Evolutionary conservation across 2,329 filamentous ascomycete genomes (phyloP).

Genomic region (Penicillium sp.): DNA sequence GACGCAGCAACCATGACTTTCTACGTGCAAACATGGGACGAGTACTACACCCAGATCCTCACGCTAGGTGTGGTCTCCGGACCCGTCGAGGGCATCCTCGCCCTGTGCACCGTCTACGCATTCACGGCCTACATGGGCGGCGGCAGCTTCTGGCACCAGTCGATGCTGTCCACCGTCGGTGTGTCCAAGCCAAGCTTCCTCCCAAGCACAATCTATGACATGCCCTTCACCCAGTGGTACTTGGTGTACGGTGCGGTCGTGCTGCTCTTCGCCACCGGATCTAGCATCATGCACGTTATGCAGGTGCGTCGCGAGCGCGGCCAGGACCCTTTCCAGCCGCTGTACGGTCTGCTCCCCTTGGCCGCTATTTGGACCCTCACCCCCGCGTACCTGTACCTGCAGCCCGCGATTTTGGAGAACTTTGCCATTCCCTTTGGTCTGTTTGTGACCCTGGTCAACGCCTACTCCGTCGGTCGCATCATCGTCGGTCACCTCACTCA

Average conservation of each 20-base stretch:
- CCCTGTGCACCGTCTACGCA: conserved; percentile 77
- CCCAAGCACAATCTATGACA: conserved; percentile 70
- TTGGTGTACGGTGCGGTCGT: conserved; percentile 82
- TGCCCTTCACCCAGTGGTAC: conserved; percentile 91
- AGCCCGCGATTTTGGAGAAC: conserved; percentile 77
- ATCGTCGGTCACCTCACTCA: conserved; percentile 93
- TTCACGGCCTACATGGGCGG: conserved; percentile 84
- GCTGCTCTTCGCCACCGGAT: conserved; percentile 78
- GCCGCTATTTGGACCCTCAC: conserved; percentile 76
- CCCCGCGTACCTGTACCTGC: conserved; percentile 76
- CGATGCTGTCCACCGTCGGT: conserved; percentile 72
- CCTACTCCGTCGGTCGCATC: conserved; percentile 93
- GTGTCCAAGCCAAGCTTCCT: conserved; percentile 66
- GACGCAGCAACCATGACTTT: conserved; percentile 80
- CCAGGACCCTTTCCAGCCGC: conserved; percentile 65
- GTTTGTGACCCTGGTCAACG: conserved; percentile 87
- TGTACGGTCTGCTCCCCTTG: conserved; percentile 83
- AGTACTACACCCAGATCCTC: conserved; percentile 96
- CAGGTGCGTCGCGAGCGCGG: conserved; percentile 72
- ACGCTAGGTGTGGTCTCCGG: conserved; percentile 91
- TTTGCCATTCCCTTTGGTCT: conserved; percentile 88
- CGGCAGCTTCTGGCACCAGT: conserved; percentile 88
- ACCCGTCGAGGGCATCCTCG: conserved; percentile 90
- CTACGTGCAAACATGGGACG: conserved; percentile 98
- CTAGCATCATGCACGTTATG: conserved; percentile 78